Percentiles rank a stretch among this genome's conserved stretches.
These are phyloP conservation scores for Mycena vitilis DNA, from an alignment of 768 basidiomycete species.

Conservation along the genomic window DNA sequence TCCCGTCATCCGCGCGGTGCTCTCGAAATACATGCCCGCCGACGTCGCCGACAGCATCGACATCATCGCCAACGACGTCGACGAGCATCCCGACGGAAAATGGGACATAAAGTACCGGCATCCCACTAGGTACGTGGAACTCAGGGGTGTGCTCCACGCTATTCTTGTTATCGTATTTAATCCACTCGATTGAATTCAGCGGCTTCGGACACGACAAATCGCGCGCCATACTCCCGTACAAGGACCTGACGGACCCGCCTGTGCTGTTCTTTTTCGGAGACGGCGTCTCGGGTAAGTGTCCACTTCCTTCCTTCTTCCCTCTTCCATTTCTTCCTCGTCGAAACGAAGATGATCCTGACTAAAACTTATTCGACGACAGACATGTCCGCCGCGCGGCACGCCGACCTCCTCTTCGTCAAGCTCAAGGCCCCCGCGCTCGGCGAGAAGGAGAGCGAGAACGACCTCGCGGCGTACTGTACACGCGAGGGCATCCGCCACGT, in stretches of 20 bases:
- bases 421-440: constrained; percentile 52
- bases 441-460: constrained; percentile 76
- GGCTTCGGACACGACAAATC: constrained; percentile 97
- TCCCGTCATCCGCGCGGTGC: constrained; percentile 90
- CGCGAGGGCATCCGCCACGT: constrained; percentile 84
- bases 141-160: too few species aligned
- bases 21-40: constrained; percentile 83
- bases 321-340: not conserved
- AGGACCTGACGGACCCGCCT: constrained; percentile 75
- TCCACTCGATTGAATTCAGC: constrained; percentile 49
- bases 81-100: constrained; percentile 68
- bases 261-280: constrained; percentile 97
- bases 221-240: constrained; percentile 92
- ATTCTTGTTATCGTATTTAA: too few species aligned
- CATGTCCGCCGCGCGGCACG: constrained; percentile 91
- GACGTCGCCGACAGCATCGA: constrained; percentile 81
- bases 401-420: constrained; percentile 97
- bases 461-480: constrained; percentile 86
- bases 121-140: constrained; percentile 73
- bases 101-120: constrained; percentile 92
- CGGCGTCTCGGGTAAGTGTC: constrained; percentile 85
- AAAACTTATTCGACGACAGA: constrained; percentile 55
- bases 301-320: not conserved
- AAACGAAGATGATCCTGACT: too few species aligned
- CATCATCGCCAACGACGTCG: constrained; percentile 94